Evolutionary conservation across 2,329 filamentous ascomycete genomes (phyloP), one percentile per base, ranked within the genome.

Genomic region (Cladophialophora bantiana): DNA sequence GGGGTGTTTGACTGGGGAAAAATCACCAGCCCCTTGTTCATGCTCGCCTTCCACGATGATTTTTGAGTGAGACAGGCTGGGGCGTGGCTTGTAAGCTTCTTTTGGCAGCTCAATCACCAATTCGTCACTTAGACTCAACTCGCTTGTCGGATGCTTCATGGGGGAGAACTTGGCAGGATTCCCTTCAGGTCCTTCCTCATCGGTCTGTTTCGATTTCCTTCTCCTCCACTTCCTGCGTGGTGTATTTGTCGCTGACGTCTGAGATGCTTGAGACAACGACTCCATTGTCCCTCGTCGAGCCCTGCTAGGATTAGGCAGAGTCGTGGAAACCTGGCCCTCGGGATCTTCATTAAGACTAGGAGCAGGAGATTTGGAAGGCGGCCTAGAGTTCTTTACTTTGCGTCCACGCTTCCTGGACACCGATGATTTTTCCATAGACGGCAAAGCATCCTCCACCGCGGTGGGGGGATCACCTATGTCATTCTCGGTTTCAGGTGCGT

Each of bases 21-120:
- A 55, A 40, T 68, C 66, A 4, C 45, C 26, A 18, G 58, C 12
- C n/a, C 20, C 34, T 35, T 36, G 34, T 3, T 35, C 40, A 4
- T 56, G 38, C 26, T 64, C 64, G 13, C 68, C 67, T 12, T 70
- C 68, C 12, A 45, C 38, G 4, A 64, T n/a, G 6, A 50, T 61
- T 56, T 70, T 73, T 3, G 70, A 70, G 13, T 70, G 59, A 32
- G 69, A 70, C 20, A 68, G 70, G 58, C 71, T 74, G 15, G 70
- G 72, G n/a, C 72, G 69, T 7, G 72, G 72, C 56, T 71, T 70
- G 59, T 74, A 74, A 13, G 62, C 48, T 50, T 74, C 72, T 38
- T 70, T 71, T 26, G 72, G 72, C 10, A 73, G 45, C 7, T 70
- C 72, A 59, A 74, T 72, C 20, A 72, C 38, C 15, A 53, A 59